These are phyloP conservation scores for Carnegiea gigantea DNA, from an alignment of 179 eudicot species.

Conservation along the genomic window DNA sequence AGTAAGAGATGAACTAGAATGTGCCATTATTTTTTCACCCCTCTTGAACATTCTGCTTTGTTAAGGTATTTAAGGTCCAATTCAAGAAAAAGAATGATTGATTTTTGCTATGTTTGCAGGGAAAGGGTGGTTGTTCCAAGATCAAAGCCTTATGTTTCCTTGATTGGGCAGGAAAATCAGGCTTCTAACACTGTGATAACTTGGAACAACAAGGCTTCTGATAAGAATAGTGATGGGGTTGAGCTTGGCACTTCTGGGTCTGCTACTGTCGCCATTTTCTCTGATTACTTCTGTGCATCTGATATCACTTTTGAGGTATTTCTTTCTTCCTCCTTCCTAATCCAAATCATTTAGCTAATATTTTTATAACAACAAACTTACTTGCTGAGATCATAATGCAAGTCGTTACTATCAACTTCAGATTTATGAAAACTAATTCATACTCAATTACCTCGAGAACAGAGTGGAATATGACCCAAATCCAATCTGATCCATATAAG, in stretches of 20 bases:
- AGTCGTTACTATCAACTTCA: too few relatives aligned
- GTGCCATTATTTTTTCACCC: too few relatives aligned
- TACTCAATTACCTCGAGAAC: too few relatives aligned
- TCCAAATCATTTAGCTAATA: neutral
- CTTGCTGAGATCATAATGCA: neutral
- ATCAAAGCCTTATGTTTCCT: constrained; percentile 70
- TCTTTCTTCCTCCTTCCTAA: neutral
- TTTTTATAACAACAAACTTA: neutral
- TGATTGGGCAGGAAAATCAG: constrained; percentile 57
- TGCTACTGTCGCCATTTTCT: constrained; percentile 60
- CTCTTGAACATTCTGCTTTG: neutral
- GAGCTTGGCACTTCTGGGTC: constrained; percentile 69
- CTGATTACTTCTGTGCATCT: constrained; percentile 73
- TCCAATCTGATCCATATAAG: neutral
- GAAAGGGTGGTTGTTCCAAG: constrained; percentile 71
- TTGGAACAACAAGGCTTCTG: constrained; percentile 78
- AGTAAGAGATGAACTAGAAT: too few relatives aligned
- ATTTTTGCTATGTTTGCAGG: constrained; percentile 32
- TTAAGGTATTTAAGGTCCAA: neutral
- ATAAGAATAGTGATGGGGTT: constrained; percentile 42
- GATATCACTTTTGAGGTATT: constrained; percentile 77
- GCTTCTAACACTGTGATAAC: constrained; percentile 56
- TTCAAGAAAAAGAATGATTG: neutral
- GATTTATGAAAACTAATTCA: too few relatives aligned
- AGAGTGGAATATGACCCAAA: neutral